phyloP scores from a whole-genome alignment of 2,329 filamentous ascomycete species.

The Beauveria pseudobassiana region DNA sequence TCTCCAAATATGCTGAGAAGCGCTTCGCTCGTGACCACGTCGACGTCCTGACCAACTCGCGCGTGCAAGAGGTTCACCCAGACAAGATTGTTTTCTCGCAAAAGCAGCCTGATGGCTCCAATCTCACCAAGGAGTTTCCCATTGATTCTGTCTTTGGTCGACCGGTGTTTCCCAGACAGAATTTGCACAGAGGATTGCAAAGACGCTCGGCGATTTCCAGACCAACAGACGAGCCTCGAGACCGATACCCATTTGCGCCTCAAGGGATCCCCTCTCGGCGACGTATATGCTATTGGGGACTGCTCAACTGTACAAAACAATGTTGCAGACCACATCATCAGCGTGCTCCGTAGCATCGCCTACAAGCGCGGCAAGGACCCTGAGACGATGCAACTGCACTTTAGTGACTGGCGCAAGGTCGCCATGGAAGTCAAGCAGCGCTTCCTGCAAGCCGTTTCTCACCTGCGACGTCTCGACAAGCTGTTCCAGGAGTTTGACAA shows the following conservation, averaged over 20 bases:
- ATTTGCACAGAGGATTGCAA: slow-evolving; percentile 67
- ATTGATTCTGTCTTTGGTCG: slow-evolving; percentile 96
- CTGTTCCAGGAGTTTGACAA: slow-evolving; percentile 90
- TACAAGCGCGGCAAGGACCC: slow-evolving; percentile 91
- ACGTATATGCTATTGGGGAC: slow-evolving; percentile 95
- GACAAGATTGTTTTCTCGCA: slow-evolving; percentile 90
- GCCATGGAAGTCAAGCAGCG: slow-evolving; percentile 77
- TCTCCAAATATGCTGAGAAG: slow-evolving; percentile 87
- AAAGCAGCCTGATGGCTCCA: slow-evolving; percentile 61
- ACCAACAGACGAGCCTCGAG: slow-evolving; percentile 89
- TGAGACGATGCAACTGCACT: slow-evolving; percentile 77
- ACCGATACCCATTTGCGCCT: slow-evolving; percentile 90
- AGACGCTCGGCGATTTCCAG: slow-evolving; percentile 68
- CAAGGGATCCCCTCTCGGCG: slow-evolving; percentile 79
- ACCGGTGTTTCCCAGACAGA: slow-evolving; percentile 86
- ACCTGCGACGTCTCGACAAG: slow-evolving; percentile 82
- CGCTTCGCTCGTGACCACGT: slow-evolving; percentile 87
- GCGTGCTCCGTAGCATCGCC: slow-evolving; percentile 80
- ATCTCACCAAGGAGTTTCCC: slow-evolving; percentile 85
- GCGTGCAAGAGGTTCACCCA: slow-evolving; percentile 78
- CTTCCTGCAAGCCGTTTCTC: slow-evolving; percentile 83
- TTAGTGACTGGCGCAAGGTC: slow-evolving; percentile 79
- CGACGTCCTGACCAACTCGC: slow-evolving; percentile 83
- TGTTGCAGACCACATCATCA: slow-evolving; percentile 80
- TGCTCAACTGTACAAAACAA: slow-evolving; percentile 98